Percentiles rank a stretch among this genome's conserved stretches.
These are phyloP conservation scores for Monosiga brevicollis DNA, from an alignment of 78 protist species.

Conservation along the genomic window DNA sequence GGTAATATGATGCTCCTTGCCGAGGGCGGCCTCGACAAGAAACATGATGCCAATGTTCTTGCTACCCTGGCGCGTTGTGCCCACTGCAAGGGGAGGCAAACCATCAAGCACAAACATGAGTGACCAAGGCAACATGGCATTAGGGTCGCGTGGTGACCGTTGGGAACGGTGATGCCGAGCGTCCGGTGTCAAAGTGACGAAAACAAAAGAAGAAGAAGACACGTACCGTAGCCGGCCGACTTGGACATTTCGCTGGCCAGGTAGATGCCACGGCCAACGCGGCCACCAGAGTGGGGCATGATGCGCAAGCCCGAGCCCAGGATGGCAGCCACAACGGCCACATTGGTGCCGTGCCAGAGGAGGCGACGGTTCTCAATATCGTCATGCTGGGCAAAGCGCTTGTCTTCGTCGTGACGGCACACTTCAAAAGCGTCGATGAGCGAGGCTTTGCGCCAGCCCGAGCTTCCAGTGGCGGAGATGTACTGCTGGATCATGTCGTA, in stretches of 20 bases:
- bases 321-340: slow-evolving; percentile 48
- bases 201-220: too few relatives aligned
- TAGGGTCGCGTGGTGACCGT: too few relatives aligned
- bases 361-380: slow-evolving; percentile 1
- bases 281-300: slow-evolving; percentile 47
- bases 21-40: slow-evolving; percentile 37
- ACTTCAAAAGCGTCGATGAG: background rate
- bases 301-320: slow-evolving; percentile 31
- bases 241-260: slow-evolving; percentile 14
- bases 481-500: background rate
- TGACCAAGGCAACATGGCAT: too few relatives aligned
- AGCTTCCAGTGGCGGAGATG: too few relatives aligned
- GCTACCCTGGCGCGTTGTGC: background rate
- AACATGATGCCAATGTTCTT: slow-evolving; percentile 25
- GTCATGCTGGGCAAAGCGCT: background rate
- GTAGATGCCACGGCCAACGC: slow-evolving; percentile 39
- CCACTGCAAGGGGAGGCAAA: too few relatives aligned
- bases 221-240: slow-evolving; percentile 30
- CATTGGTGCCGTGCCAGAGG: slow-evolving; percentile 46
- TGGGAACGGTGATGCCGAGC: too few relatives aligned
- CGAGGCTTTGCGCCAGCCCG: background rate
- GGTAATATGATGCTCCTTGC: slow-evolving; percentile 16
- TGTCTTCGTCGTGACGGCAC: background rate
- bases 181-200: too few relatives aligned
- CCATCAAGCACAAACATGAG: too few relatives aligned